These are phyloP conservation scores for Aspergillus cristatus DNA, from an alignment of 495 filamentous ascomycete genomes.

Conservation along the genomic window DNA sequence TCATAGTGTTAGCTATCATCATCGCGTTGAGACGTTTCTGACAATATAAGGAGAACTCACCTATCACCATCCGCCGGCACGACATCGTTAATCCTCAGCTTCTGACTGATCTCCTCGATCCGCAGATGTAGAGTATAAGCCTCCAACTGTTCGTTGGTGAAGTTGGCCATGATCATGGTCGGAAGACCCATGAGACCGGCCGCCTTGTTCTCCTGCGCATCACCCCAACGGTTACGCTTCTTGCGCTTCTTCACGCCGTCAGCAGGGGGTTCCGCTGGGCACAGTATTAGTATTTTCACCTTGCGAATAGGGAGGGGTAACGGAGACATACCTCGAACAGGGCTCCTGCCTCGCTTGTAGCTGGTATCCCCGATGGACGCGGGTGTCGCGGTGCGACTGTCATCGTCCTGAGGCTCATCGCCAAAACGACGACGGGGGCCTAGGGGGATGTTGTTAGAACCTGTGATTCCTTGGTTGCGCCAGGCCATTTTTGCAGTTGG, in stretches of 20 bases:
- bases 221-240: slow-evolving; percentile 97
- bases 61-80: slow-evolving; percentile 90
- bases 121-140: slow-evolving; percentile 91
- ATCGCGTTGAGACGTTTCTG: too few relatives aligned
- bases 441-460: slow-evolving; percentile 96
- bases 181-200: slow-evolving; percentile 96
- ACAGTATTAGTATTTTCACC: too few relatives aligned
- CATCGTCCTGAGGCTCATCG: slow-evolving; percentile 51
- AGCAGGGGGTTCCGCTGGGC: slow-evolving; percentile 43
- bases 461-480: slow-evolving; percentile 93
- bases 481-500: slow-evolving; percentile 56
- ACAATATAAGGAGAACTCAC: slow-evolving; percentile 42
- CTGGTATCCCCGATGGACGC: slow-evolving; percentile 40
- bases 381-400: slow-evolving; percentile 47
- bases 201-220: slow-evolving; percentile 92
- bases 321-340: slow-evolving; percentile 45
- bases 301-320: slow-evolving; percentile 1
- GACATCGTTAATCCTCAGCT: slow-evolving; percentile 95
- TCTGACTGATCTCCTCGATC: slow-evolving; percentile 98
- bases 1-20: slow-evolving; percentile 6
- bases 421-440: slow-evolving; percentile 83
- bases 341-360: slow-evolving; percentile 69
- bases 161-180: slow-evolving; percentile 89
- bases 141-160: slow-evolving; percentile 96
- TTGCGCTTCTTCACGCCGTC: slow-evolving; percentile 80